Base-by-base conservation (phyloP, 1,284 basidiomycete species). In the Irpex rosettiformis region DNA sequence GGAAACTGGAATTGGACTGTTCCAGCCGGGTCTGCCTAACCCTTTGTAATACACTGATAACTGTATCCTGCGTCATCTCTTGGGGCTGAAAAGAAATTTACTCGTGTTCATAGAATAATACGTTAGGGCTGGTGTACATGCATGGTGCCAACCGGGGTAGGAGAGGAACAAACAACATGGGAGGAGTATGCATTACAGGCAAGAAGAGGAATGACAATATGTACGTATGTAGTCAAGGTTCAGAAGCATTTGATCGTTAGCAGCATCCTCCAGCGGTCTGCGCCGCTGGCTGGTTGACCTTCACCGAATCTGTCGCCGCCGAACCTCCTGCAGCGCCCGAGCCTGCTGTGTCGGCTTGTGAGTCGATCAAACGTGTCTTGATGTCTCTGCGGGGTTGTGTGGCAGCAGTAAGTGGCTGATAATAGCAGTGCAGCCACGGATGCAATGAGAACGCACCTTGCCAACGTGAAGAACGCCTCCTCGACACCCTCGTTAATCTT, bases 401-500 rank as follows among this genome's bases (percentile, higher is more conserved):
- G 30, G 6, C 16, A 28, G 2, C 18, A 52, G 52, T 30, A 51
- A 21, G 18, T 5, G 22, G 33, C 43, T 8, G 43, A 45, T 18
- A 8, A 11, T 52, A 16, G 30, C n/a, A 43, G 3, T 4, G 24
- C 56, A 45, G n/a, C 55, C 7, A 37, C 21, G 42, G 55, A 27
- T 24, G 22, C 47, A 29, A 27, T 30, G 22, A 48, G 52, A 11
- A 75, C 88, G 64, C 59, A 96, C 94, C 96, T 85, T 37, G 97
- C 96, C 59, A 99, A 83, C 11, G 91, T 93, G 76, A 99, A 98
- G 83, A 99, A 99, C 2, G 97, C 96, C 69, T 98, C 96, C 77
- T 99, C 97, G 21, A 99, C 97, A 63, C 96, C 95, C 61, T 97
- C 91, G 75, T 98, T 99, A 54, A 93, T 84, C 81, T 99, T 99